phyloP scores from a whole-genome alignment of 148 eudicot species.

The Arbutus unedo region DNA sequence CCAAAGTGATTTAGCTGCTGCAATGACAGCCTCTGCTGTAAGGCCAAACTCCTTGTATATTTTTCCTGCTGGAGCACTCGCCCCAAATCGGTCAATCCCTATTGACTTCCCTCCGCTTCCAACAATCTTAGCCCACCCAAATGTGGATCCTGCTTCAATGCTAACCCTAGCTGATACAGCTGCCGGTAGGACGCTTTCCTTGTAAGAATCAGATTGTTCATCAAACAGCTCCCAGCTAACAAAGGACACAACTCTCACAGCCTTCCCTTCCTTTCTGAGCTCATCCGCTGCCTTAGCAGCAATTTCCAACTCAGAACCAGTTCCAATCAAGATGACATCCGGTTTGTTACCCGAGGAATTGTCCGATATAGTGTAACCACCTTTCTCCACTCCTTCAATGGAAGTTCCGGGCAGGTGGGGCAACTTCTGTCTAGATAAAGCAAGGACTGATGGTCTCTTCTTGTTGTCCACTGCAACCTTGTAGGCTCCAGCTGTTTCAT shows the following conservation, averaged over 20 bases:
- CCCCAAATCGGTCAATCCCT: constrained; percentile 91
- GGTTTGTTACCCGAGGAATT: constrained; percentile 83
- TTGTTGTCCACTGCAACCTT: constrained; percentile 61
- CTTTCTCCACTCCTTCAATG: constrained; percentile 75
- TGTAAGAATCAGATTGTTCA: constrained; percentile 71
- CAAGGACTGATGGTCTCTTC: constrained; percentile 78
- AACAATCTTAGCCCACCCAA: constrained; percentile 76
- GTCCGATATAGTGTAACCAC: constrained; percentile 72
- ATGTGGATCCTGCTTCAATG: constrained; percentile 94
- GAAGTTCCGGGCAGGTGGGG: constrained; percentile 84
- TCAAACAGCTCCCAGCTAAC: constrained; percentile 92
- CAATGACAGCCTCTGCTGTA: constrained; percentile 81
- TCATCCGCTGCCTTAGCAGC: constrained; percentile 84
- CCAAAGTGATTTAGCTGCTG: constrained; percentile 70
- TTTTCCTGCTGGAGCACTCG: constrained; percentile 91
- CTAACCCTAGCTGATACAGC: constrained; percentile 83
- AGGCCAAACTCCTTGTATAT: constrained; percentile 95
- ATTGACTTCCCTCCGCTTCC: constrained; percentile 75
- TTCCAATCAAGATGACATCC: constrained; percentile 81
- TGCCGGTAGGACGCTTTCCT: constrained; percentile 79
- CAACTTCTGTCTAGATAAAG: constrained; percentile 88
- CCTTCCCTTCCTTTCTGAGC: constrained; percentile 88
- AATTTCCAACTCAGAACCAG: constrained; percentile 92
- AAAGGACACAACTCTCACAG: constrained; percentile 91
- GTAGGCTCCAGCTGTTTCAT: constrained; percentile 90